A percentile compares a stretch with the other conserved stretches of the same genome.
Conservation (phyloP, 495 filamentous ascomycete genomes). For the Neurospora sp. region DNA sequence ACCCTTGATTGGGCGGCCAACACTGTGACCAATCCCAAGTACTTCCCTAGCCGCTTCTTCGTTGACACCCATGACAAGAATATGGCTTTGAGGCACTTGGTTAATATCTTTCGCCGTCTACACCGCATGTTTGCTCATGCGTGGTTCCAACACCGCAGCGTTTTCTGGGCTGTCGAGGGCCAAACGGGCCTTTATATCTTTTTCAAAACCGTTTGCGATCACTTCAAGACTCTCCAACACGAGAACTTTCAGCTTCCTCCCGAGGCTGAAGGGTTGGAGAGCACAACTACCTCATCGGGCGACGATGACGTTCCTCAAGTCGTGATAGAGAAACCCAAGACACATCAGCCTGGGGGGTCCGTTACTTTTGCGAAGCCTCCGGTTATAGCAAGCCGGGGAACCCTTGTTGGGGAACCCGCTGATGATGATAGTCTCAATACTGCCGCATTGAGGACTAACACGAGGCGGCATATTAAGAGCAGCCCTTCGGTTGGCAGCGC, state of each 20-base stretch:
- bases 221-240: slow-evolving; percentile 75
- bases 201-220: slow-evolving; percentile 93
- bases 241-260: slow-evolving; percentile 93
- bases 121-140: slow-evolving; percentile 97
- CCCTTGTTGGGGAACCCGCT: slow-evolving; percentile 13
- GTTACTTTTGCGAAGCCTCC: slow-evolving; percentile 38
- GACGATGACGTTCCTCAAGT: slow-evolving; percentile 8
- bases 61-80: slow-evolving; percentile 51
- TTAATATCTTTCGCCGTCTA: slow-evolving; percentile 86
- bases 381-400: slow-evolving; percentile 25
- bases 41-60: slow-evolving; percentile 82
- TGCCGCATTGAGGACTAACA: slow-evolving; percentile 46
- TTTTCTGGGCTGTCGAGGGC: slow-evolving; percentile 94
- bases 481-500: slow-evolving; percentile 65
- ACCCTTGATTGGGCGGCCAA: slow-evolving; percentile 96
- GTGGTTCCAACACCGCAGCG: slow-evolving; percentile 90
- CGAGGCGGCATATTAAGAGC: slow-evolving; percentile 61
- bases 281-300: slow-evolving; percentile 7
- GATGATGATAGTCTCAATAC: slow-evolving; percentile 36
- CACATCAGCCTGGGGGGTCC: slow-evolving; percentile 11
- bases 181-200: slow-evolving; percentile 83
- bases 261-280: slow-evolving; percentile 75
- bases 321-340: slow-evolving; percentile 24
- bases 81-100: slow-evolving; percentile 68
- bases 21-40: slow-evolving; percentile 77